Evolutionary conservation across 2,329 filamentous ascomycete species (phyloP).

Genomic region (Xylaria arbuscula): DNA sequence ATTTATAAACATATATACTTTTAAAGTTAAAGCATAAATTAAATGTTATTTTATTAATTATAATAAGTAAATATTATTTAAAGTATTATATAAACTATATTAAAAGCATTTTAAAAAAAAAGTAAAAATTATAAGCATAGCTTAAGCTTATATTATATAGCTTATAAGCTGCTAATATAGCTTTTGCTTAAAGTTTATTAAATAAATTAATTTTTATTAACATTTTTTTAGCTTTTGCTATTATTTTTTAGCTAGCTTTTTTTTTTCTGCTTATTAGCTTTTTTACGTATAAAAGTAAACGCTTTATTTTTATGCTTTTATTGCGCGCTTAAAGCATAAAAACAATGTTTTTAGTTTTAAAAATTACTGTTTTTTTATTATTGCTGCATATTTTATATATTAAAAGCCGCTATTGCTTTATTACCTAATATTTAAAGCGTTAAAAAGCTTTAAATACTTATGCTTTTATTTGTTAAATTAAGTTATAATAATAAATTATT

Average conservation of each 20-base stretch:
- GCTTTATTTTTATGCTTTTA: not conserved
- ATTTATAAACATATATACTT: not conserved
- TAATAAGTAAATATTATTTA: not conserved
- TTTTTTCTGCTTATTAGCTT: not conserved
- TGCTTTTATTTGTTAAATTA: not conserved
- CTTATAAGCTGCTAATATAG: not conserved
- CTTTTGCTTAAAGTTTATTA: not conserved
- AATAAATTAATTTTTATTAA: not conserved
- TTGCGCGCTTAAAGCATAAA: not conserved
- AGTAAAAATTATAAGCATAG: not conserved
- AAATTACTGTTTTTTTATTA: not conserved
- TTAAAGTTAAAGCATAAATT: not conserved
- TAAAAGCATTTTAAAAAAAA: not conserved
- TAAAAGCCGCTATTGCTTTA: not conserved
- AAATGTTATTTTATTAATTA: not conserved
- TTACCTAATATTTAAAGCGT: not conserved
- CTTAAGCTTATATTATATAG: conserved; percentile 9
- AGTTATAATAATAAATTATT: conserved; percentile 5
- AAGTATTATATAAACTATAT: not conserved
- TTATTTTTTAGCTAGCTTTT: not conserved
- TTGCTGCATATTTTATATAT: not conserved
- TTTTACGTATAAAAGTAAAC: not conserved
- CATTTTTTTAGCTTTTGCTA: not conserved
- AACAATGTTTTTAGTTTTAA: not conserved
- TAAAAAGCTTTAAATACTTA: not conserved